Evolutionary conservation across 163 green algal species (phyloP).

Genomic region (Chlamydomonas reinhardtii): DNA sequence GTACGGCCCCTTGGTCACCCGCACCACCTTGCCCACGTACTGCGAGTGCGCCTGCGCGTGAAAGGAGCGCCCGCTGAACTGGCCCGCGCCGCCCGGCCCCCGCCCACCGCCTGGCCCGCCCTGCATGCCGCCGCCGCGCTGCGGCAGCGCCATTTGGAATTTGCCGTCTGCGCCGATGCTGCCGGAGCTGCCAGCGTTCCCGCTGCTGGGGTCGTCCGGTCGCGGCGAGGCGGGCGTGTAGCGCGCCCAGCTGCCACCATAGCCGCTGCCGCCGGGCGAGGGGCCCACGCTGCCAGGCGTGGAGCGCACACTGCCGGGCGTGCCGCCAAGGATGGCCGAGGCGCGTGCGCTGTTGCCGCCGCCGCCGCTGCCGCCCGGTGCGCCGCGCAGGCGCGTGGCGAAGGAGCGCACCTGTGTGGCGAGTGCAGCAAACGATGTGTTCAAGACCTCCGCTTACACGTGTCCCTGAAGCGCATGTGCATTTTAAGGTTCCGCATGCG

Average conservation of each 20-base stretch:
- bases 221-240: conserved; percentile 52
- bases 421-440: too few relatives aligned
- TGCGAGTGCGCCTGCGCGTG: conserved; percentile 19
- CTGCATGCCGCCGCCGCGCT: background rate
- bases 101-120: conserved; percentile 26
- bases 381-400: conserved; percentile 23
- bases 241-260: background rate
- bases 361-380: background rate
- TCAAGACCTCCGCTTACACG: too few relatives aligned
- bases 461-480: too few relatives aligned
- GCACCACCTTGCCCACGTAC: conserved; percentile 53
- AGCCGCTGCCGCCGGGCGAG: background rate
- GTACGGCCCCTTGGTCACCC: conserved; percentile 86
- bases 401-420: conserved; percentile 6
- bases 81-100: conserved; percentile 45
- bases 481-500: too few relatives aligned
- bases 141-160: conserved; percentile 43
- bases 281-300: conserved; percentile 34
- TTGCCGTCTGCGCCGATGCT: conserved; percentile 37
- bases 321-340: conserved; percentile 35
- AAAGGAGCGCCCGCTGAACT: conserved; percentile 60
- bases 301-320: conserved; percentile 12
- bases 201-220: conserved; percentile 15
- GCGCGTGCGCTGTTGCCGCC: conserved; percentile 19
- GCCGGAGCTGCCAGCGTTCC: background rate